Base-by-base conservation (phyloP, 805 yeast species). In the Metschnikowia matae region DNA sequence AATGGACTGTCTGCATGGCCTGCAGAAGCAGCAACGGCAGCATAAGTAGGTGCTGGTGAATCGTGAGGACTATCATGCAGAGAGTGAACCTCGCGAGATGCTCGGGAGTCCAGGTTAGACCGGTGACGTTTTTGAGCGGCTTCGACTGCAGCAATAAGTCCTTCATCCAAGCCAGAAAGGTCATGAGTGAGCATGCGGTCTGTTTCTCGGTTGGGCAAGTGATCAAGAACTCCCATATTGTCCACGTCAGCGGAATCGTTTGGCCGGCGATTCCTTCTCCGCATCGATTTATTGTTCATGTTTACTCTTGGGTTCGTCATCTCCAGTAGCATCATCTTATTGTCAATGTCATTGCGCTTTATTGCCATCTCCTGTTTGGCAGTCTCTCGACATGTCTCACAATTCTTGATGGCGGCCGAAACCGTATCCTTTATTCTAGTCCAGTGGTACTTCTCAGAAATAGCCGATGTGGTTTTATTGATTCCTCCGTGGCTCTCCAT, bases 371-470 rank as follows among this genome's bases (percentile, higher is more conserved):
- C 60, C 23, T 62, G 68, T 40, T 63, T 58, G 15, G 63, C 53
- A 26, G 68, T 75, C 53, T 82, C 84, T 36, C 85, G 73, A 65
- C 98, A 92, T 46, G 82, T 85, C 1, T 76, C 73, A 65, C 98
- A 94, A 52, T 82, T 80, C 48, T 84, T 75, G 48, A 91, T 83
- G 1, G 89, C 92, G 31, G 82, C 81, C 0, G 87, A 83, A 1
- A 88, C 97, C 0, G 96, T 89, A 50, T 82, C 89, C 67, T 94
- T 91, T 55, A 92, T 87, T 46, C 96, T 80, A 1, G 89, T 81
- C 97, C 98, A 92, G 65, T 89, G 96, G 59, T 87, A 92, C 57
- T 80, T 79, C 54, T 87, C 94, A 1, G 91, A 80, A 15, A 94
- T 80, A 15, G 79, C 69, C 0, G 92, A 71, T 0, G 97, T 90